Base-by-base conservation (phyloP, 2,329 filamentous ascomycete genomes). In the Ophiosphaerella narmari region DNA sequence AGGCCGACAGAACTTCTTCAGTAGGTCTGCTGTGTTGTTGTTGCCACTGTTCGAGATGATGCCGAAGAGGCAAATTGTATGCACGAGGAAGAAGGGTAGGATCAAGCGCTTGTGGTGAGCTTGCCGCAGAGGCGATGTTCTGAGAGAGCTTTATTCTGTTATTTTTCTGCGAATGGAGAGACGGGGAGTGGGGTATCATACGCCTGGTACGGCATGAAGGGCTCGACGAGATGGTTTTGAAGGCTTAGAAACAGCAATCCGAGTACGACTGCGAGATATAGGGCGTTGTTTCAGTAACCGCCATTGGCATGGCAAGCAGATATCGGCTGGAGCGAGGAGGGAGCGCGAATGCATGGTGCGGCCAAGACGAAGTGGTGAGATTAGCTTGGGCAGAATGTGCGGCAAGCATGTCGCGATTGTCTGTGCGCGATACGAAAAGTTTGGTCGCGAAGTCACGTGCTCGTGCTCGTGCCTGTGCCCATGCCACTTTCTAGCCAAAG, bases 11-110 rank as follows among this genome's bases (percentile, higher is more conserved):
- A 3, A 51, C 46, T 16, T 70, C 68, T 21, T 64, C 55, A 26
- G 66, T 64, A 1, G 67, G 70, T 2, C 52, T 54, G 8, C 69
- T 74, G 54, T 77, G 65, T 23, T 75, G 60, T 21, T 70, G 54
- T 56, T 82, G 74, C 79, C 79, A 81, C 61, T 68, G 45, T 38
- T 52, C 41, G 1, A 75, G 54, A n/a, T 65, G 67, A 21, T 65
- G 40, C 16, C 70, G 65, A 12, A 73, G 63, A 7, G 59, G 44
- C 11, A 59, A 26, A 3, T 59, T 39, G 39, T 53, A 38, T 9
- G 58, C 55, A 14, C 52, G 54, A 23, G 54, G 42, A 23, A 60
- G 31, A 16, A 60, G 48, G 6, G 49, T 26, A 2, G 63, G 62
- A 32, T 64, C 39, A 12, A 56, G 32, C 9, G 46, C 23, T 2